These are phyloP conservation scores for Iris pallida DNA, from an alignment of 116 monocot species.

Conservation along the genomic window DNA sequence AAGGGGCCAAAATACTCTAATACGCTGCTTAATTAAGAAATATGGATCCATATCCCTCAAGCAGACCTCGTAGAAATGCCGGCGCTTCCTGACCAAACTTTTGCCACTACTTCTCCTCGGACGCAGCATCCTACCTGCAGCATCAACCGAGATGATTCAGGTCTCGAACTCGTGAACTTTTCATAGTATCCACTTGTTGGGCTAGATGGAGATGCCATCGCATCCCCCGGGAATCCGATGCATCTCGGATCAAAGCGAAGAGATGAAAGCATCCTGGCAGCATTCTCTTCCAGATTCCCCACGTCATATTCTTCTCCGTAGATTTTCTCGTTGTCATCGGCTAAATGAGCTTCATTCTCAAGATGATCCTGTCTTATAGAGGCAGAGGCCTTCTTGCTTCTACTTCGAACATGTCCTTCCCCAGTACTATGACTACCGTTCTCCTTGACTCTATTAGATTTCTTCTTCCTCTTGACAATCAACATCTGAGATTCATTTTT, in stretches of 20 bases:
- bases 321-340: conserved; percentile 8
- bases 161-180: neutral
- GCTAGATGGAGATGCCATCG: conserved; percentile 14
- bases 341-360: conserved; percentile 9
- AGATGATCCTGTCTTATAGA: conserved; percentile 2
- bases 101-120: conserved; percentile 42
- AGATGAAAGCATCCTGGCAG: conserved; percentile 89
- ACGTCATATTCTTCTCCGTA: conserved; percentile 26
- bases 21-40: conserved; percentile 73
- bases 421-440: neutral
- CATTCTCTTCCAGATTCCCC: conserved; percentile 72
- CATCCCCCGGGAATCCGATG: conserved; percentile 34
- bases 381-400: conserved; percentile 10
- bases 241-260: conserved; percentile 57
- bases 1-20: conserved; percentile 78
- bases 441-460: conserved; percentile 6
- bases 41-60: conserved; percentile 67
- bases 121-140: conserved; percentile 33
- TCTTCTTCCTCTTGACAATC: conserved; percentile 16
- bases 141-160: conserved; percentile 16
- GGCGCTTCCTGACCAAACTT: conserved; percentile 50
- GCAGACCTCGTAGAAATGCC: conserved; percentile 92
- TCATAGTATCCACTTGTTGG: conserved; percentile 8
- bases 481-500: neutral
- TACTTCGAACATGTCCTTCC: neutral